Conservation (phyloP, 768 basidiomycete species). For the Tulasnella sp. region DNA sequence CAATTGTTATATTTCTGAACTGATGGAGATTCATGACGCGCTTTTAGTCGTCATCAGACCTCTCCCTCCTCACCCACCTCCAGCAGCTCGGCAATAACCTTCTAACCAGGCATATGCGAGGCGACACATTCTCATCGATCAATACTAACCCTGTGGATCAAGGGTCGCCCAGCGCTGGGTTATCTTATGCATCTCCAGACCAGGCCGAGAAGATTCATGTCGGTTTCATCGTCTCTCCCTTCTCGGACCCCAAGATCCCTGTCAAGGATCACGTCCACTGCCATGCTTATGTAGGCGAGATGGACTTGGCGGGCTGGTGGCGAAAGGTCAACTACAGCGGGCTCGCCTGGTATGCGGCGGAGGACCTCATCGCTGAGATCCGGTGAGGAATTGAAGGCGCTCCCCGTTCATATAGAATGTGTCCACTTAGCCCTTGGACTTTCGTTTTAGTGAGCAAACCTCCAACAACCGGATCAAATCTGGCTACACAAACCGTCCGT, state of each 20-base stretch:
- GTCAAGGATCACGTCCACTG: slow-evolving; percentile 70
- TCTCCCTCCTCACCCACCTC: slow-evolving; percentile 57
- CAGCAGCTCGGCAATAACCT: slow-evolving; percentile 48
- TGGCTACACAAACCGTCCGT: slow-evolving; percentile 45
- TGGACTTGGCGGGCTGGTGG: slow-evolving; percentile 65
- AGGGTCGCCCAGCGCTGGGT: slow-evolving; percentile 23
- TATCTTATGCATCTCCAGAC: slow-evolving; percentile 27
- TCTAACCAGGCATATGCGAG: slow-evolving; percentile 27
- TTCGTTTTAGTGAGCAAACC: slow-evolving; percentile 53
- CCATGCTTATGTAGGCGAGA: slow-evolving; percentile 58
- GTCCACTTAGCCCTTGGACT: slow-evolving; percentile 6
- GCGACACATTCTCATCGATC: neutral
- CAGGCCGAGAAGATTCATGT: slow-evolving; percentile 38
- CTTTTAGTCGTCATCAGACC: slow-evolving; percentile 56
- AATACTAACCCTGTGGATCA: slow-evolving; percentile 14
- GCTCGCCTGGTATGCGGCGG: slow-evolving; percentile 64
- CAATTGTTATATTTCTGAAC: neutral
- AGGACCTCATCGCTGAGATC: slow-evolving; percentile 74
- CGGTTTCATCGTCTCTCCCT: slow-evolving; percentile 71
- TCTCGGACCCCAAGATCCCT: slow-evolving; percentile 67
- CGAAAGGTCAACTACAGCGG: slow-evolving; percentile 54
- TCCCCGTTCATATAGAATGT: neutral
- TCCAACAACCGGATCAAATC: slow-evolving; percentile 81
- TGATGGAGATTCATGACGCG: neutral
- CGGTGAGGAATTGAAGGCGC: slow-evolving; percentile 37